A percentile compares a stretch with the other conserved stretches of the same genome.
Conservation (phyloP, 148 eudicot species). For the Rhododendron simsii region DNA sequence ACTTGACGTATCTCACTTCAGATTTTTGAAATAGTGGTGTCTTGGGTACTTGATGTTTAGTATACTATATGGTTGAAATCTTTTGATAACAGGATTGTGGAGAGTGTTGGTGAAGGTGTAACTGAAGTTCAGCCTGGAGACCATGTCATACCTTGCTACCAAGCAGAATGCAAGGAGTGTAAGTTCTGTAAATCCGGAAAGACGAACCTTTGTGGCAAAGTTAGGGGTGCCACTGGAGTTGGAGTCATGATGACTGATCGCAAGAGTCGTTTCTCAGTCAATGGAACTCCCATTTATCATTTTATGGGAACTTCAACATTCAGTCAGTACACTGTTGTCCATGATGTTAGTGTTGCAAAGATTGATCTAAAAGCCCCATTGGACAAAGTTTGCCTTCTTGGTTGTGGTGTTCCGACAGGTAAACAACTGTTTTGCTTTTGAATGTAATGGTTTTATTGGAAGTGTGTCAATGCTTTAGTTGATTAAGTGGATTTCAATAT, state of each 20-base stretch:
- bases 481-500: not conserved
- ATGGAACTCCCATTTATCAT: constrained; percentile 89
- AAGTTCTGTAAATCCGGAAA: constrained; percentile 99
- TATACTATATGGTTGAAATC: not conserved
- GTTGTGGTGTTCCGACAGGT: constrained; percentile 99
- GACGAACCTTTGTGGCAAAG: constrained; percentile 98
- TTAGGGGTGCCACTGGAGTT: constrained; percentile 88
- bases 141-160: constrained; percentile 98
- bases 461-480: not conserved
- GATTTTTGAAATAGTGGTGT: not conserved
- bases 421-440: constrained; percentile 11
- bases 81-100: constrained; percentile 65
- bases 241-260: constrained; percentile 98
- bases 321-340: constrained; percentile 97
- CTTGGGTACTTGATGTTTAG: not conserved
- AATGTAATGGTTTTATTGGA: not conserved
- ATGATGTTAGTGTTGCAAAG: constrained; percentile 99
- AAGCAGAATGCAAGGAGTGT: constrained; percentile 96
- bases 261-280: constrained; percentile 85
- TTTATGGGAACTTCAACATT: constrained; percentile 99
- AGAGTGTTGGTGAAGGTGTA: constrained; percentile 99
- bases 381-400: constrained; percentile 99
- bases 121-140: constrained; percentile 95
- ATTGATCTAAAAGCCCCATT: constrained; percentile 86
- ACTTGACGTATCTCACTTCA: not conserved